Conservation (phyloP, 2,329 filamentous ascomycete genomes). For the Cercospora janseana region DNA sequence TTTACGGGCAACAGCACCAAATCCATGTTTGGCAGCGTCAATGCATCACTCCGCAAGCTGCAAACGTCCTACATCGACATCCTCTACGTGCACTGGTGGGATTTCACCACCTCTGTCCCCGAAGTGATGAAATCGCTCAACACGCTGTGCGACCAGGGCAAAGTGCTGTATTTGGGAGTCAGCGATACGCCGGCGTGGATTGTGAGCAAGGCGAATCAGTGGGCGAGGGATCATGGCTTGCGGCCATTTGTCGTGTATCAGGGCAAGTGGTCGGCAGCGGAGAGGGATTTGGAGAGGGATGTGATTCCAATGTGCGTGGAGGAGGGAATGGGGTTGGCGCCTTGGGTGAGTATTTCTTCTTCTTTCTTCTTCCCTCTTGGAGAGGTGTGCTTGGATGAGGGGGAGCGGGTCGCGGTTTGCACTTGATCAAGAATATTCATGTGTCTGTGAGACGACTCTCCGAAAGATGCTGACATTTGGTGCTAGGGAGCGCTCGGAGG, state of each 20-base stretch:
- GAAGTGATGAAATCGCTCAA: conserved; percentile 70
- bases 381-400: too few relatives aligned
- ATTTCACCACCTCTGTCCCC: conserved; percentile 47
- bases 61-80: conserved; percentile 68
- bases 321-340: conserved; percentile 58
- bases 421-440: too few relatives aligned
- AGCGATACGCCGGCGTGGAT: conserved; percentile 68
- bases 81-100: conserved; percentile 36
- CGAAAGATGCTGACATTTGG: too few relatives aligned
- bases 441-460: too few relatives aligned
- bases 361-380: too few relatives aligned
- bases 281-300: conserved; percentile 52
- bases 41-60: conserved; percentile 48
- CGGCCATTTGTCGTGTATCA: conserved; percentile 69
- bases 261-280: conserved; percentile 51
- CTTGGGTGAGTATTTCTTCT: too few relatives aligned
- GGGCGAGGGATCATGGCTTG: conserved; percentile 67
- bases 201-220: conserved; percentile 29
- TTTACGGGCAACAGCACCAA: conserved; percentile 61
- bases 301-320: conserved; percentile 61
- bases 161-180: conserved; percentile 63
- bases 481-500: conserved; percentile 36
- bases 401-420: too few relatives aligned
- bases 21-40: conserved; percentile 54
- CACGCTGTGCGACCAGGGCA: conserved; percentile 57